Conservation (phyloP, 2,329 filamentous ascomycete species). For the Verticillium albo-atrum region DNA sequence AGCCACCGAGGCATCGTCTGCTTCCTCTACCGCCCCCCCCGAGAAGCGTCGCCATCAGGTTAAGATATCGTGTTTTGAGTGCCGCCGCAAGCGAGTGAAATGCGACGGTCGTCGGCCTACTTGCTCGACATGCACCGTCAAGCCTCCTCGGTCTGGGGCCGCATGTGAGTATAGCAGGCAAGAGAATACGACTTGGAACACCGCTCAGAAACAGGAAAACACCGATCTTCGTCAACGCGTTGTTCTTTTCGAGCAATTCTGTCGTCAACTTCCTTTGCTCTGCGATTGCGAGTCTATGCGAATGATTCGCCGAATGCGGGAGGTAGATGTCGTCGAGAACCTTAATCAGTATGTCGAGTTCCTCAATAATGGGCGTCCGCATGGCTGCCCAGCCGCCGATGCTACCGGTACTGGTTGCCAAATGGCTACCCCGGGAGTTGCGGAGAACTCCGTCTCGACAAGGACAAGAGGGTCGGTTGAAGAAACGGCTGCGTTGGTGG, state of each 20-base stretch:
- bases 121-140: slow-evolving; percentile 9
- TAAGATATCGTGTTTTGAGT: slow-evolving; percentile 10
- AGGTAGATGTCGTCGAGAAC: slow-evolving; percentile 1
- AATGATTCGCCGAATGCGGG: slow-evolving; percentile 9
- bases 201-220: slow-evolving; percentile 7
- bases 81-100: slow-evolving; percentile 10
- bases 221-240: slow-evolving; percentile 7
- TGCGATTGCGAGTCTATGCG: slow-evolving; percentile 7
- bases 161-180: slow-evolving; percentile 10
- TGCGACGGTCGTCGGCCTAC: slow-evolving; percentile 11
- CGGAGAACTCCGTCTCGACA: too few species aligned
- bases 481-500: too few species aligned
- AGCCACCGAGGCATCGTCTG: background rate
- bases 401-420: too few species aligned
- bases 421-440: too few species aligned
- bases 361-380: slow-evolving; percentile 5
- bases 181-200: slow-evolving; percentile 7
- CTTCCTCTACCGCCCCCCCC: slow-evolving; percentile 2
- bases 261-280: slow-evolving; percentile 4
- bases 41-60: slow-evolving; percentile 5
- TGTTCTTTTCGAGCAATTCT: slow-evolving; percentile 9
- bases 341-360: slow-evolving; percentile 9
- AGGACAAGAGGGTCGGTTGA: too few species aligned
- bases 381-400: too few species aligned
- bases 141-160: background rate